phyloP scores from a whole-genome alignment of 169 alveolate genomes.

The Plasmodium yoelii region DNA sequence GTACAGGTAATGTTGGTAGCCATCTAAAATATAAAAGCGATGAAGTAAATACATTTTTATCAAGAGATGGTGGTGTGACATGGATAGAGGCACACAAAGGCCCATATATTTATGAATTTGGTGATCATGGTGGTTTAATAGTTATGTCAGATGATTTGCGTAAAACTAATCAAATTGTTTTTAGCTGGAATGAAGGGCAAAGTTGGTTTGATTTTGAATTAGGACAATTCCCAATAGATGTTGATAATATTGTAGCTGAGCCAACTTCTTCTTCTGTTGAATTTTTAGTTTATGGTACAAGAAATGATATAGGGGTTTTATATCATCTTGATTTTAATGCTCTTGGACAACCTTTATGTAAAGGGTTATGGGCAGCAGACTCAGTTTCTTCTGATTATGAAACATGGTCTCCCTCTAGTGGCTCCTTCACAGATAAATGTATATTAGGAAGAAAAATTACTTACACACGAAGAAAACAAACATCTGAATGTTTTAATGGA shows the following conservation, averaged over 20 bases:
- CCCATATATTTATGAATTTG: conserved; percentile 97
- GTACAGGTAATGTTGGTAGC: conserved; percentile 96
- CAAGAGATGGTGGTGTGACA: conserved; percentile 98
- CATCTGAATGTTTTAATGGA: conserved; percentile 97
- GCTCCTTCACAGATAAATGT: conserved; percentile 88
- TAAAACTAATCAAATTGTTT: conserved; percentile 90
- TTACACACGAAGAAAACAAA: conserved; percentile 95
- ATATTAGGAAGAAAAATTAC: conserved; percentile 94
- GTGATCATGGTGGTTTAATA: conserved; percentile 99
- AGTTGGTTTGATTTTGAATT: conserved; percentile 96
- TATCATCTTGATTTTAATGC: conserved; percentile 95
- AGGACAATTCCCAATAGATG: conserved; percentile 90
- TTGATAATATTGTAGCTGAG: conserved; percentile 96
- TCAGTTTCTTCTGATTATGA: conserved; percentile 96
- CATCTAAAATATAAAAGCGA: conserved; percentile 88
- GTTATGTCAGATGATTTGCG: conserved; percentile 96
- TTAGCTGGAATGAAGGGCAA: conserved; percentile 97
- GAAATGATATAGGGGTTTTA: conserved; percentile 92
- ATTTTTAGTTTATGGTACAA: conserved; percentile 96
- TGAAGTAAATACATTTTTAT: conserved; percentile 95
- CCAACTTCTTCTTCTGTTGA: conserved; percentile 95
- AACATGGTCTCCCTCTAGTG: conserved; percentile 94
- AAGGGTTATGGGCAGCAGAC: conserved; percentile 96
- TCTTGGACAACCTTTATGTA: conserved; percentile 95
- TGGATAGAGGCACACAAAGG: conserved; percentile 98